Evolutionary conservation across 495 filamentous ascomycete species (phyloP).

Genomic region (Penicillium herquei): DNA sequence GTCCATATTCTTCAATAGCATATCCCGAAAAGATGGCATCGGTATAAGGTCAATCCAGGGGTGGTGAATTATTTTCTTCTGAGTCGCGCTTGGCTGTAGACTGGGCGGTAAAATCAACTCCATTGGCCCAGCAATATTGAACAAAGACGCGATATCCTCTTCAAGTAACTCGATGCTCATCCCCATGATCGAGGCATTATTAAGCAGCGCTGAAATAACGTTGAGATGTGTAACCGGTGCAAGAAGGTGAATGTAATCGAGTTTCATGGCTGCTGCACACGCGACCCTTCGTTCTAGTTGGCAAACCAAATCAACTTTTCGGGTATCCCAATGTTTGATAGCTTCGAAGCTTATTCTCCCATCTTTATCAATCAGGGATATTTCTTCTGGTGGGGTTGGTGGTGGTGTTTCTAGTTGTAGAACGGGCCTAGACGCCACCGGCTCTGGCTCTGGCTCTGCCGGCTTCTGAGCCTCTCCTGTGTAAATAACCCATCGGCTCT

Average conservation of each 20-base stretch:
- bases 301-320: neutral
- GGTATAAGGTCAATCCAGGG: conserved; percentile 29
- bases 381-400: neutral
- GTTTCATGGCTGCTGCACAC: neutral
- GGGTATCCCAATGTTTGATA: neutral
- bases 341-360: neutral
- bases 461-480: conserved; percentile 5
- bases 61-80: conserved; percentile 23
- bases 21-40: conserved; percentile 16
- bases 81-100: conserved; percentile 15
- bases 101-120: conserved; percentile 17
- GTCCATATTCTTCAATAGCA: conserved; percentile 2
- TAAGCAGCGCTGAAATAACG: conserved; percentile 11
- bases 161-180: conserved; percentile 13
- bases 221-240: conserved; percentile 10
- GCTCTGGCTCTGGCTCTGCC: neutral
- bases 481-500: conserved; percentile 20
- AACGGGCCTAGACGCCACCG: neutral
- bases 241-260: conserved; percentile 2
- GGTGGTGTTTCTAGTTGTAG: neutral
- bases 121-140: conserved; percentile 19
- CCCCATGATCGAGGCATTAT: conserved; percentile 19
- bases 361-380: neutral
- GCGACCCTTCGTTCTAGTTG: neutral
- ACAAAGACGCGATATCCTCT: conserved; percentile 22